Evolutionary conservation across 495 filamentous ascomycete species (phyloP), one percentile per base, ranked within the genome.

Genomic region (Penicillium roqueforti): DNA sequence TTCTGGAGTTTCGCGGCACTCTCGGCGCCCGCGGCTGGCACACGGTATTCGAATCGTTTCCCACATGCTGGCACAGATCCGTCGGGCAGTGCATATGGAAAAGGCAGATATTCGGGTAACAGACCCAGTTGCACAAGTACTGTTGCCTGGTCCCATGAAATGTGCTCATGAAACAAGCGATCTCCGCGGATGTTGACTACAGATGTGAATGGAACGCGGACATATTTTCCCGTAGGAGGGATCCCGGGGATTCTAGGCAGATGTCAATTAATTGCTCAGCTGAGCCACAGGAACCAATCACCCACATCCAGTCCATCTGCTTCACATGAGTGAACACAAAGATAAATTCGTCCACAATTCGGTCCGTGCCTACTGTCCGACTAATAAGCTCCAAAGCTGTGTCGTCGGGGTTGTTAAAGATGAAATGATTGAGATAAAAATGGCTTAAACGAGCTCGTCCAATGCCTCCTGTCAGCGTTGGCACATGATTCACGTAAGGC

Each of bases 81-180:
- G 40, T 66, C 69, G 0, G 77, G 68, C 2, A 83, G 50, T 0
- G 74, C 50, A 59, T 84, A 82, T 7, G 83, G 81, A 47, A 80
- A 86, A 8, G 80, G 76, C 1, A 78, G 68, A 69, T 72, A 85
- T 61, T 61, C 82, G 70, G 87, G 80, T 50, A 95, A 63, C 26
- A 93, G 59, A 0, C 87, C 87, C 0, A 90, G 68, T 66, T 95
- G 89, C 28, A 81, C 74, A 1, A 96, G 72, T 7, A 90, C 85
- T 2, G 81, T 85, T 0, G 83, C 87, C 64, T 95, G 89, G 63
- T 95, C 91, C 89, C 89, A 95, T 47, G 85, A 80, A 28, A 92
- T 87, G 56, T 92, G 85, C 67, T 96, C 89, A 60, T 88, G 83
- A 60, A 84, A 89, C 5, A 95, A 67, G 23, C 86, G 80, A 31